phyloP scores from a whole-genome alignment of 1,284 basidiomycete species.

The Boletus smithii region DNA sequence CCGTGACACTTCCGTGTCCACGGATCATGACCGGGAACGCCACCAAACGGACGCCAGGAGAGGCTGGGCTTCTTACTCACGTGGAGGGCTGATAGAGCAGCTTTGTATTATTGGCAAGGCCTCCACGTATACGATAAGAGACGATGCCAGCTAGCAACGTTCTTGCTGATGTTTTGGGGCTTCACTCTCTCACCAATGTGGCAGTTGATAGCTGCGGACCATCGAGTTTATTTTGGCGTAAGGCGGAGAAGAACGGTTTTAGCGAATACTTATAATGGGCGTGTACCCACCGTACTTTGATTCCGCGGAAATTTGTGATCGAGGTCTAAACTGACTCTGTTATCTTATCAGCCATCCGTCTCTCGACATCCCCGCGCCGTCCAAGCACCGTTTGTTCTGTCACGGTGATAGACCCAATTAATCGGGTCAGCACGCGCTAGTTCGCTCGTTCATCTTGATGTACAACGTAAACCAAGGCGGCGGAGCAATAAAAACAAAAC shows the following conservation, averaged over 20 bases:
- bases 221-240: slow-evolving; percentile 5
- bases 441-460: slow-evolving; percentile 7
- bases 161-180: background rate
- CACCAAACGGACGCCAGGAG: background rate
- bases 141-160: slow-evolving; percentile 8
- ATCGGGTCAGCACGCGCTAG: slow-evolving; percentile 5
- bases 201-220: background rate
- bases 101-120: slow-evolving; percentile 1
- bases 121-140: slow-evolving; percentile 3
- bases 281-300: slow-evolving; percentile 6
- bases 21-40: slow-evolving; percentile 21
- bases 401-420: background rate
- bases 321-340: slow-evolving; percentile 14
- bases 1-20: slow-evolving; percentile 5
- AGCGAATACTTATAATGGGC: slow-evolving; percentile 6
- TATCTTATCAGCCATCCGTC: slow-evolving; percentile 26
- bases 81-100: background rate
- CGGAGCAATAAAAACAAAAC: background rate
- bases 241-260: slow-evolving; percentile 3
- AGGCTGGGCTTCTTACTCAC: background rate
- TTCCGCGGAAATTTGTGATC: slow-evolving; percentile 29
- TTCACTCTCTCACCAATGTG: background rate
- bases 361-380: slow-evolving; percentile 19
- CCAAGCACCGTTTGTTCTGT: slow-evolving; percentile 18
- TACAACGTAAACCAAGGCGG: background rate